Evolutionary conservation across 2,329 filamentous ascomycete genomes (phyloP), one percentile per base, ranked within the genome.

Genomic region (Amesomyces nigricolor): DNA sequence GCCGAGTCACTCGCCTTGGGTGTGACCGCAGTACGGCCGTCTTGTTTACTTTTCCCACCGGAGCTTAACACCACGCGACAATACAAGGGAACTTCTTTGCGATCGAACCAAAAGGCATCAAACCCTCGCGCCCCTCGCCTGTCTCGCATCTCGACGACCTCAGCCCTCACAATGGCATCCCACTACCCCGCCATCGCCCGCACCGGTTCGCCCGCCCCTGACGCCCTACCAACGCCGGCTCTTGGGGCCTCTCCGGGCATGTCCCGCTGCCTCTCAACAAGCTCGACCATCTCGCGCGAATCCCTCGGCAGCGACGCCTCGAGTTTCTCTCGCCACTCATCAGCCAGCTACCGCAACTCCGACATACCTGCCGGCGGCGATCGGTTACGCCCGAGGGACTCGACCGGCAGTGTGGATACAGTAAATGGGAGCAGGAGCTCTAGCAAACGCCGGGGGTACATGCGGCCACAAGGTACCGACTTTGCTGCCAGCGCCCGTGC

Each of bases 401-500:
- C 80, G 1, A 78, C 74, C 9, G 73, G 71, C 54, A 76, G 72
- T 61, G 63, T 72, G 46, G 70, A 72, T 35, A 58, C 53, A 44
- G 47, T 54, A 14, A 58, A 43, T 40, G 58, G 43, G 29, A 51
- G 53, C 39, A 58, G 58, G 47, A 64, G 63, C 52, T 59, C 67
- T 5, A 71, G 65, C 32, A 76, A 83, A 58, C 79, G 89, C 64
- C 81, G 91, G 59, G 91, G 91, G 43, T 96, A 92, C 73, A 88
- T 95, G 74, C 82, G 91, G 48, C 91, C 91, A 0, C 87, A 91
- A 68, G 89, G 86, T 52, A 95, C 89, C 50, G 82, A 91, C 66
- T 99, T 97, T 70, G 89, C 94, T 26, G 87, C 88, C 57, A 96
- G 91, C 54, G 94, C 94, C 46, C 85, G 85, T 67, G 90, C 90